Base-by-base conservation (phyloP, 75 land plant species). In the Selaginella moellendorffii region DNA sequence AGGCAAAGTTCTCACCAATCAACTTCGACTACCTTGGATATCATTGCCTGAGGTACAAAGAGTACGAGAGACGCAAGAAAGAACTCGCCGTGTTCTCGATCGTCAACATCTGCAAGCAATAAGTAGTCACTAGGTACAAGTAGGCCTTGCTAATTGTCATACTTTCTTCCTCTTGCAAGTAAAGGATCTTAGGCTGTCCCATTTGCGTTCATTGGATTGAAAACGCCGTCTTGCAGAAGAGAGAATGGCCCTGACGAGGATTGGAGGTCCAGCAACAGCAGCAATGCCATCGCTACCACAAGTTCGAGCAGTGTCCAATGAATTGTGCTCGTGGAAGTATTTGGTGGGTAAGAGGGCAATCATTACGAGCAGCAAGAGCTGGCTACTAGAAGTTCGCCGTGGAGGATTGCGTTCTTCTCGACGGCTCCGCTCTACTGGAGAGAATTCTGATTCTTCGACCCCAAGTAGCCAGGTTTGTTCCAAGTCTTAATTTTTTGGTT, bases 1-100 rank as follows among this genome's bases (percentile, higher is more conserved):
- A 89, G 99, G 87, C 99, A 54, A 95, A 77, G 51, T 78, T 79
- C 46, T 95, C 99, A 31, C 80, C 87, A 0, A 95, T 95, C 14
- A 79, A 85, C 31, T 89, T 95, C 67, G 91, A 95, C 71, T 95
- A 89, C 73, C 66, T 95, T 14, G 77, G 58, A 24, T 95, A 89
- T 46, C 89, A 72, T 76, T 84, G 78, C 68, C 74, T 78, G 31
- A 80, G 99, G 2, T 90, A 74, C 71, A 68, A 75, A 21, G 91
- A 95, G 65, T 95, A 82, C 75, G 82, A 82, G 72, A 82, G 61
- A 64, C 71, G 74, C 64, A 95, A 84, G 54, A 78, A 76, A 1
- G 61, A 30, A 31, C 63, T 67, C 28, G 64, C 80, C 19, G 77
- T 76, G 1, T 19, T 77, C 1, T 78, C 56, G 54, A 30, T 69